phyloP scores from a whole-genome alignment of 768 basidiomycete genomes.

The Leccinum aurantiacum region DNA sequence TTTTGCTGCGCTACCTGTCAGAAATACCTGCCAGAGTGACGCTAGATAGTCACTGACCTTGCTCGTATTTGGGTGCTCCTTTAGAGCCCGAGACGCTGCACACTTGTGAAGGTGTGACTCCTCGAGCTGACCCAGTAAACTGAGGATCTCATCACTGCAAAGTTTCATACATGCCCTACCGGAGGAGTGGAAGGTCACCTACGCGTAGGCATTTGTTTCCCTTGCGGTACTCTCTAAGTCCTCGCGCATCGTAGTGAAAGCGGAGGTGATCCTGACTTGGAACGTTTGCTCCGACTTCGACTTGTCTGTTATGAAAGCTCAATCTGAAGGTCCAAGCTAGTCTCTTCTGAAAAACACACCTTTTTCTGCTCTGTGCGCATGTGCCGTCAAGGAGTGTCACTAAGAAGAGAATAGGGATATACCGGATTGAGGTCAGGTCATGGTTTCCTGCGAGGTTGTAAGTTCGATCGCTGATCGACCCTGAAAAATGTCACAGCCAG shows the following conservation, averaged over 20 bases:
- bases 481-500: background rate
- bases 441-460: conserved; percentile 10
- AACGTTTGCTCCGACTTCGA: conserved; percentile 22
- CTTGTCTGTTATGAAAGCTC: conserved; percentile 7
- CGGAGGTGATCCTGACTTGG: conserved; percentile 18
- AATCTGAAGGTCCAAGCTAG: background rate
- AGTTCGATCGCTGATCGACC: conserved; percentile 5
- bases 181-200: conserved; percentile 9
- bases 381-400: background rate
- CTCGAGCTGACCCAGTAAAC: conserved; percentile 23
- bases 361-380: conserved; percentile 11
- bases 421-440: conserved; percentile 14
- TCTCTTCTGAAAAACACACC: conserved; percentile 8
- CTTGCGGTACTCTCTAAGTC: conserved; percentile 10
- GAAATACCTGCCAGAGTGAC: background rate
- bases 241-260: conserved; percentile 18
- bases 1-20: conserved; percentile 20
- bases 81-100: conserved; percentile 6
- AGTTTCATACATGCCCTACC: background rate
- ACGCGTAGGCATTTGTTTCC: conserved; percentile 33
- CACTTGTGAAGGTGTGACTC: conserved; percentile 20
- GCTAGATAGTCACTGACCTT: conserved; percentile 15
- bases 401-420: background rate
- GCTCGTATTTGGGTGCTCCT: conserved; percentile 8
- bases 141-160: conserved; percentile 22